Evolutionary conservation across 176 grass and related monocot species (phyloP).

Genomic region (Tillandsia fasciculata): DNA sequence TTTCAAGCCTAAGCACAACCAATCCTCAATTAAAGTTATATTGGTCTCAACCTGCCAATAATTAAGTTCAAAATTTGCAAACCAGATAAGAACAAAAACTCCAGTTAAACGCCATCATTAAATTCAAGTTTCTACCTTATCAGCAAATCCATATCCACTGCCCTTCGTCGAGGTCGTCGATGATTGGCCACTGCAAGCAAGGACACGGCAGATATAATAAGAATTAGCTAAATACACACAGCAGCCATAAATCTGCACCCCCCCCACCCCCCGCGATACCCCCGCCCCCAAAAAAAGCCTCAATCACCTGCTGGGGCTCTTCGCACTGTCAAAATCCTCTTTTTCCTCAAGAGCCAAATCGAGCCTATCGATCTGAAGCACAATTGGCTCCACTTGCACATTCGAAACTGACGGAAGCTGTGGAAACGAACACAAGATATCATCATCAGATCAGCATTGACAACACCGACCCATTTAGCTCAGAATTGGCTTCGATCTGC

Average conservation of each 20-base stretch:
- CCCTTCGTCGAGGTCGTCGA: constrained; percentile 50
- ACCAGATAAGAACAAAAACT: no score
- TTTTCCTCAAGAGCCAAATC: constrained; percentile 96
- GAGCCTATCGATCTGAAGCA: constrained; percentile 82
- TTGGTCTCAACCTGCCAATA: no score
- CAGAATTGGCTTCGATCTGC: neutral
- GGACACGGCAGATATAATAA: constrained; percentile 23
- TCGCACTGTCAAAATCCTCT: constrained; percentile 56
- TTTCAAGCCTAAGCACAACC: no score
- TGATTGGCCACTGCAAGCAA: constrained; percentile 32
- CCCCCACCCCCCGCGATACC: no score
- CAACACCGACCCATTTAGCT: neutral
- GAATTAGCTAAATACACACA: constrained; percentile 6
- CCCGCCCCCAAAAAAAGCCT: neutral
- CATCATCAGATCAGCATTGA: constrained; percentile 1
- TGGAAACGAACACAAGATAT: constrained; percentile 10
- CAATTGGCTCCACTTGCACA: constrained; percentile 92
- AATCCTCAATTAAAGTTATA: no score
- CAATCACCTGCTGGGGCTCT: constrained; percentile 47
- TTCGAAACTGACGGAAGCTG: constrained; percentile 95
- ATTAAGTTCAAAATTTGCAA: no score
- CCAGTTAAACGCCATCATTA: neutral
- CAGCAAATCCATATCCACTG: constrained; percentile 90
- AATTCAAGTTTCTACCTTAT: constrained; percentile 49
- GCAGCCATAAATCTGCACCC: neutral